Conservation (phyloP, 768 basidiomycete species). For the Psilocybe azurescens region DNA sequence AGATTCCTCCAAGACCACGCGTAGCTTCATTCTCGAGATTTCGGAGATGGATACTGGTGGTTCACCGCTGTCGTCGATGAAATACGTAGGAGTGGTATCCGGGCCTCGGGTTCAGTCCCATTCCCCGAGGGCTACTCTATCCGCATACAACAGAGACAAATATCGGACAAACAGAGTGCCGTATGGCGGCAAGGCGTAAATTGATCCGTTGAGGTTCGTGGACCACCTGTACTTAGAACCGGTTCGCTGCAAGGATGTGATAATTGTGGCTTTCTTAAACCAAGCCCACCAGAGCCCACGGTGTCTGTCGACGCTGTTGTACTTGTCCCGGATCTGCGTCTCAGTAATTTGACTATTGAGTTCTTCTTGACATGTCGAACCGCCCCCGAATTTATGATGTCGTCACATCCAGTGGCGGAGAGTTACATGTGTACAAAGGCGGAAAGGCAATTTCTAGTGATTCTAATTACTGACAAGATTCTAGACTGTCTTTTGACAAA, state of each 20-base stretch:
- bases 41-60: not conserved
- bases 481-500: not conserved
- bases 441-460: not conserved
- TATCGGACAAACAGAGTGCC: conserved; percentile 1
- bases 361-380: not conserved
- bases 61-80: not conserved
- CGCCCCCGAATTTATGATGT: not conserved
- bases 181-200: not conserved
- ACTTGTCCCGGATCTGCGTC: not conserved
- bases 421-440: no score
- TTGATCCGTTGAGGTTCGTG: not conserved
- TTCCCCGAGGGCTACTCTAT: not conserved
- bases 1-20: not conserved
- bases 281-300: not conserved
- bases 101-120: not conserved
- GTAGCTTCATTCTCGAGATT: not conserved
- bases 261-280: not conserved
- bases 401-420: not conserved
- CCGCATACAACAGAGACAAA: conserved; percentile 3
- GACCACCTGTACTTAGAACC: not conserved
- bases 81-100: not conserved
- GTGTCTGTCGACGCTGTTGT: not conserved
- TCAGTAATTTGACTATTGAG: not conserved
- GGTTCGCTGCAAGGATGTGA: not conserved
- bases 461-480: not conserved